phyloP scores from a whole-genome alignment of 139 green algal species.

The Volvox reticuliferus region DNA sequence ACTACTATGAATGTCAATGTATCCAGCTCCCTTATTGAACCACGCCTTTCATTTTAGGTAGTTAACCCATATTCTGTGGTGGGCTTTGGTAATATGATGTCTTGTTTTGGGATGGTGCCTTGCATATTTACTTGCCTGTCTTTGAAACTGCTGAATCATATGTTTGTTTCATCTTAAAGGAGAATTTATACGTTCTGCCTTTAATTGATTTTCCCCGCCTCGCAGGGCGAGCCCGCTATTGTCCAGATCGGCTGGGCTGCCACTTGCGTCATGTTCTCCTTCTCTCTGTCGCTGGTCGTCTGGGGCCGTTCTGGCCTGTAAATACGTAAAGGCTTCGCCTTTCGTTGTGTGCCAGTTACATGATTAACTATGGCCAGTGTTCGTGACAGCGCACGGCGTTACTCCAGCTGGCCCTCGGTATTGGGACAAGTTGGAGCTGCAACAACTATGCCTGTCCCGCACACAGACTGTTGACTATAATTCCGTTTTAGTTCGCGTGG shows the following conservation, averaged over 20 bases:
- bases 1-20: neutral
- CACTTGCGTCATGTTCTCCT: constrained; percentile 90
- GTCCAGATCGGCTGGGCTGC: constrained; percentile 91
- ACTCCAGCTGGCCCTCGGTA: too few relatives aligned
- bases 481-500: constrained; percentile 39
- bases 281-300: constrained; percentile 91
- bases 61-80: too few relatives aligned
- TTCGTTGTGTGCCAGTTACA: neutral
- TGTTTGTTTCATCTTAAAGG: neutral
- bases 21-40: neutral
- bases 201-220: neutral
- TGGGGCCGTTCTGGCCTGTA: constrained; percentile 92
- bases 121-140: neutral
- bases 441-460: too few relatives aligned
- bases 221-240: constrained; percentile 86
- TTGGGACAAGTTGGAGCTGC: too few relatives aligned
- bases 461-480: neutral
- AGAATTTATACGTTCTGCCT: neutral
- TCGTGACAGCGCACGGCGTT: neutral
- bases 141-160: neutral
- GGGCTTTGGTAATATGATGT: too few relatives aligned
- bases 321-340: constrained; percentile 26
- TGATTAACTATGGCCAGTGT: neutral
- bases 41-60: neutral
- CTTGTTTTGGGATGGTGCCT: too few relatives aligned